phyloP scores from a whole-genome alignment of 2,329 filamentous ascomycete species.

The Zasmidium cellare region DNA sequence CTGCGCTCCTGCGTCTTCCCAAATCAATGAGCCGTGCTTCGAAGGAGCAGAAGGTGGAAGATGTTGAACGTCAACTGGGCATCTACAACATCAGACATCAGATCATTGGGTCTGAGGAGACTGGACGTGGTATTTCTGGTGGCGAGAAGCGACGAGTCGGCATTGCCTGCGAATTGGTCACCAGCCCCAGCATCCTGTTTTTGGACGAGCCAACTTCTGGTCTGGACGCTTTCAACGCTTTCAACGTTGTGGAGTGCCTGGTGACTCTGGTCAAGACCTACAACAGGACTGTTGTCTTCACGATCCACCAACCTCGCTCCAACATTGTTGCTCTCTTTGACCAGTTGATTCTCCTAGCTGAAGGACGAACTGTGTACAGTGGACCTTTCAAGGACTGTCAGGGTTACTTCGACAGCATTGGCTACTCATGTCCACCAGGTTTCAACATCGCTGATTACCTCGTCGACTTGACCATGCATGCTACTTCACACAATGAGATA shows the following conservation, averaged over 20 bases:
- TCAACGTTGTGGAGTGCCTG: constrained; percentile 95
- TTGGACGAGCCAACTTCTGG: constrained; percentile 96
- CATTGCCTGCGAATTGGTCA: constrained; percentile 96
- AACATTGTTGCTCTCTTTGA: constrained; percentile 98
- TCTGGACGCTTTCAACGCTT: constrained; percentile 94
- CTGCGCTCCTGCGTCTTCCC: constrained; percentile 86
- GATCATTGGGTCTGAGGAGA: constrained; percentile 93
- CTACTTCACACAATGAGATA: constrained; percentile 59
- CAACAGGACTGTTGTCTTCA: constrained; percentile 96
- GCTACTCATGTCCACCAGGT: constrained; percentile 89
- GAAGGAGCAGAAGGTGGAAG: constrained; percentile 89
- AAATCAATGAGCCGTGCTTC: constrained; percentile 81
- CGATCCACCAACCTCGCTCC: constrained; percentile 94
- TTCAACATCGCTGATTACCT: constrained; percentile 99
- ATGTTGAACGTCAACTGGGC: constrained; percentile 93
- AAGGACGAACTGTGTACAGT: constrained; percentile 88
- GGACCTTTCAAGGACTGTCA: constrained; percentile 88
- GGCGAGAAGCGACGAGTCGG: constrained; percentile 95
- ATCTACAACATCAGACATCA: constrained; percentile 94
- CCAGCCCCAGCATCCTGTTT: constrained; percentile 94
- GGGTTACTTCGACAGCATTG: constrained; percentile 85
- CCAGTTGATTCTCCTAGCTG: constrained; percentile 83
- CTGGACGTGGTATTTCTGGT: constrained; percentile 91
- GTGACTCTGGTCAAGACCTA: constrained; percentile 94
- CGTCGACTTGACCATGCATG: constrained; percentile 97